phyloP scores from a whole-genome alignment of 2,329 filamentous ascomycete species.

The Fusarium kyushuense region DNA sequence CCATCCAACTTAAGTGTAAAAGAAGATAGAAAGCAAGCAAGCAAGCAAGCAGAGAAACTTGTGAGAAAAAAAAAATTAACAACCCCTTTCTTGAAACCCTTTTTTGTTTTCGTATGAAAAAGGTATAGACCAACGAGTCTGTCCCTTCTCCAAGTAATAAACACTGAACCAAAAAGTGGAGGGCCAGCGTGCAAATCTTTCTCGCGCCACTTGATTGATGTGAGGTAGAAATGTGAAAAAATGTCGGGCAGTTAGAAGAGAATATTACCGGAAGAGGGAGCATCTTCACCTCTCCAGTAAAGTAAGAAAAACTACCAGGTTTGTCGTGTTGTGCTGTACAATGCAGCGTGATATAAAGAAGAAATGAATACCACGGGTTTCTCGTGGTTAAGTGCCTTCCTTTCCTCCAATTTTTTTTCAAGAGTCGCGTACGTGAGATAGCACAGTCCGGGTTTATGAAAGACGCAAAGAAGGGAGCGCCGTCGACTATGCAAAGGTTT shows the following conservation, averaged over 20 bases:
- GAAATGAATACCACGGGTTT: constrained; percentile 27
- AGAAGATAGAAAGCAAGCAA: constrained; percentile 35
- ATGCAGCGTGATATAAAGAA: constrained; percentile 20
- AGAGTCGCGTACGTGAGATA: constrained; percentile 8
- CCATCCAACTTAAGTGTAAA: constrained; percentile 50
- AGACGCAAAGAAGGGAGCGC: constrained; percentile 51
- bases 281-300: neutral
- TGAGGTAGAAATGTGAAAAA: constrained; percentile 26
- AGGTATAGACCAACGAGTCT: constrained; percentile 25
- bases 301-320: constrained; percentile 40
- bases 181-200: constrained; percentile 18
- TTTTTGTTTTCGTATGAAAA: constrained; percentile 36
- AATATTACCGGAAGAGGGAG: constrained; percentile 23
- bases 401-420: constrained; percentile 32
- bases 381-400: constrained; percentile 35
- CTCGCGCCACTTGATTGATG: constrained; percentile 24
- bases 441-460: constrained; percentile 22
- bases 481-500: constrained; percentile 55
- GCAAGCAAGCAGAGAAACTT: constrained; percentile 21
- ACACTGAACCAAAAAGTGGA: constrained; percentile 35
- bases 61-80: constrained; percentile 16
- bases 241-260: constrained; percentile 20
- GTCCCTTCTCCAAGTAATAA: constrained; percentile 26
- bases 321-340: constrained; percentile 38
- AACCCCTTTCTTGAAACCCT: constrained; percentile 33